Conservation (phyloP, 2,329 filamentous ascomycete genomes). For the Capronia coronata region DNA sequence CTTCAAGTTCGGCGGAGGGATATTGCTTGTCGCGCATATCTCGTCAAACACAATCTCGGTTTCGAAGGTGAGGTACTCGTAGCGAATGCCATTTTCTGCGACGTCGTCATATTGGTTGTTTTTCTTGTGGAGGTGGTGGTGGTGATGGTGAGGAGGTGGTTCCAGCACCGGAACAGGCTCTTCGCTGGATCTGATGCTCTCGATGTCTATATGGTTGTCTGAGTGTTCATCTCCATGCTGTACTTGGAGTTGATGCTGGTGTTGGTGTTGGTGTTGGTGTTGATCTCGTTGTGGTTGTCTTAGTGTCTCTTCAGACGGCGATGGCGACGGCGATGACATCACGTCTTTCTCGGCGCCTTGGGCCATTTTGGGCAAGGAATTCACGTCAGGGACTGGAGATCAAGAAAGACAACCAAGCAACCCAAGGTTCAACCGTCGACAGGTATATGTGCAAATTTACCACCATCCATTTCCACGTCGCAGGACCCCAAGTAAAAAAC, state of each 20-base stretch:
- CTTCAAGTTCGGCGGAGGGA: conserved; percentile 53
- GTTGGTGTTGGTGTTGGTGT: too few relatives aligned
- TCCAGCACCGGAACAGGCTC: conserved; percentile 13
- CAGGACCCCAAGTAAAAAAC: too few relatives aligned
- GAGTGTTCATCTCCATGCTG: not conserved
- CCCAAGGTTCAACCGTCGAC: too few relatives aligned
- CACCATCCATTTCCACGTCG: too few relatives aligned
- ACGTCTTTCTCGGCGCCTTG: conserved; percentile 2
- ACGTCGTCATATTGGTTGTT: too few relatives aligned
- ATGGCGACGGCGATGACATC: conserved; percentile 8
- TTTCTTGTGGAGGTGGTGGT: too few relatives aligned
- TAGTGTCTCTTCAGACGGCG: too few relatives aligned
- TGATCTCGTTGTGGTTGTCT: too few relatives aligned
- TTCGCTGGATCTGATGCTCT: conserved; percentile 14
- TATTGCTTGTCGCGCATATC: conserved; percentile 23
- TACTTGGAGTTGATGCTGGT: not conserved
- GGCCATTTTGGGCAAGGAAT: conserved; percentile 2
- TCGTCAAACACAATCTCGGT: conserved; percentile 49
- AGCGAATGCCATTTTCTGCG: conserved; percentile 38
- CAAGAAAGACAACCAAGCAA: too few relatives aligned
- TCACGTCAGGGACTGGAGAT: too few relatives aligned
- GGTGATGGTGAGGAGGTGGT: conserved; percentile 1
- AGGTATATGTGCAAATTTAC: too few relatives aligned
- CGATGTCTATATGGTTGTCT: conserved; percentile 8
- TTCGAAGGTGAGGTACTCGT: conserved; percentile 57